Evolutionary conservation across 23 red algal species (phyloP), one percentile per base, ranked within the genome.

Genomic region (Agarophyton chilense): DNA sequence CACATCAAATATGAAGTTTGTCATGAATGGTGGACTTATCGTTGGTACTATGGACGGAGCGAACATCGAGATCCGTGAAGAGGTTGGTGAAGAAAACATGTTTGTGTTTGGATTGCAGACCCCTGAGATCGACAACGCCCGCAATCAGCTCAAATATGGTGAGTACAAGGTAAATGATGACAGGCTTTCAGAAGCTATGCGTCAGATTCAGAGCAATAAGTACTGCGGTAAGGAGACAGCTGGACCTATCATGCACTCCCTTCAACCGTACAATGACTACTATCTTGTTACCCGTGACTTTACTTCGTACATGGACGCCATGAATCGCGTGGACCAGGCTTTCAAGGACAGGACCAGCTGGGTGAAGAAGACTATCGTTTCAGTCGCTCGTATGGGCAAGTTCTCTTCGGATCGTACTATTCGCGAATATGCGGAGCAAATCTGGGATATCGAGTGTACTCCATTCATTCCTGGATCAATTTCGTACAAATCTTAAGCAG

Each of bases 1-100:
- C 29, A 99, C 97, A 16, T 95, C 92, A 44, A 99, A 99, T 77
- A 99, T 99, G 97, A 99, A 99, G 78, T 99, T 99, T 58, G 97
- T 99, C 4, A 99, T 99, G 97, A 99, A 99, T 52, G 97, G 93
- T 41, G 97, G 97, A 42, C 65, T 99, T 47, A 99, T 99, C 60
- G 62, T 99, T 52, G 97, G 97, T 56, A 99, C 97, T 0, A 95
- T 99, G 97, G 97, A 99, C 60, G 97, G 97, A 39, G 97, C 97
- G 16, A 99, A 99, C 79, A 99, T 99, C 33, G 97, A 99, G 87
- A 99, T 99, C 42, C 97, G 94, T 17, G 97, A 99, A 61, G 87
- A 99, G 57, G 80, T 87, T 77, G 93, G 97, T 19, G 86, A 92
- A 34, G 92, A 99, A 43, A 93, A 99, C 67, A 99, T 99, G 78